Evolutionary conservation across 805 yeast genomes (phyloP).

Genomic region (Candida khao-thaluensis): DNA sequence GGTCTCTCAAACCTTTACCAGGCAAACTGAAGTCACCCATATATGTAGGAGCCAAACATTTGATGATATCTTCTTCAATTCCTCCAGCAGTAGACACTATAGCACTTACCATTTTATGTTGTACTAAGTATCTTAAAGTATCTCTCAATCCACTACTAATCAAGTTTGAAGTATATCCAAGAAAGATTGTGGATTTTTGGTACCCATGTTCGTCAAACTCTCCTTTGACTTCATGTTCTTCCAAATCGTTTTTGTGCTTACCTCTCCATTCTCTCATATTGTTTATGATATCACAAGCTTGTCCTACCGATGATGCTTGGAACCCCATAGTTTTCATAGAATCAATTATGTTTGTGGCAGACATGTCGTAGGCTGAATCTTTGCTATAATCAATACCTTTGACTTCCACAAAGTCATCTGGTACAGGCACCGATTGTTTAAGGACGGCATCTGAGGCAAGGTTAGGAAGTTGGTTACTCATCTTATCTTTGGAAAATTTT

Average conservation of each 20-base stretch:
- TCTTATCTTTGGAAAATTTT: slow-evolving; percentile 1
- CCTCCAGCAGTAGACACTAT: slow-evolving; percentile 99
- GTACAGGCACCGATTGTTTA: slow-evolving; percentile 81
- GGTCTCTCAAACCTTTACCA: slow-evolving; percentile 81
- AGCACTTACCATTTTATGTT: slow-evolving; percentile 91
- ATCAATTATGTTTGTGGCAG: slow-evolving; percentile 72
- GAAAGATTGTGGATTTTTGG: slow-evolving; percentile 85
- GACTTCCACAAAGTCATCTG: slow-evolving; percentile 74
- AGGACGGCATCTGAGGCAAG: slow-evolving; percentile 90
- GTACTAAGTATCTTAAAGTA: slow-evolving; percentile 83
- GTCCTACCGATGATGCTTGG: slow-evolving; percentile 84
- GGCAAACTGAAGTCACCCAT: slow-evolving; percentile 86
- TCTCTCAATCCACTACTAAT: slow-evolving; percentile 94
- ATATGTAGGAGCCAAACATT: slow-evolving; percentile 94
- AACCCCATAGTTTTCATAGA: slow-evolving; percentile 96
- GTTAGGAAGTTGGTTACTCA: slow-evolving; percentile 44
- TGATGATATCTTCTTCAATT: slow-evolving; percentile 94
- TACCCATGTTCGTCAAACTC: slow-evolving; percentile 73
- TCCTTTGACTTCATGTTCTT: slow-evolving; percentile 66
- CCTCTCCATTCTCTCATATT: slow-evolving; percentile 96
- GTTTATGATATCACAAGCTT: slow-evolving; percentile 89
- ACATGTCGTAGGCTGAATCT: slow-evolving; percentile 70
- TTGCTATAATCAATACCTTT: slow-evolving; percentile 87
- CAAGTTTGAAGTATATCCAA: slow-evolving; percentile 96
- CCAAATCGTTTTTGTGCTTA: slow-evolving; percentile 61